A percentile compares a stretch with the other conserved stretches of the same genome.
phyloP scores from a whole-genome alignment of 2,329 filamentous ascomycete species.

The Rhexocercosporidium sp. region DNA sequence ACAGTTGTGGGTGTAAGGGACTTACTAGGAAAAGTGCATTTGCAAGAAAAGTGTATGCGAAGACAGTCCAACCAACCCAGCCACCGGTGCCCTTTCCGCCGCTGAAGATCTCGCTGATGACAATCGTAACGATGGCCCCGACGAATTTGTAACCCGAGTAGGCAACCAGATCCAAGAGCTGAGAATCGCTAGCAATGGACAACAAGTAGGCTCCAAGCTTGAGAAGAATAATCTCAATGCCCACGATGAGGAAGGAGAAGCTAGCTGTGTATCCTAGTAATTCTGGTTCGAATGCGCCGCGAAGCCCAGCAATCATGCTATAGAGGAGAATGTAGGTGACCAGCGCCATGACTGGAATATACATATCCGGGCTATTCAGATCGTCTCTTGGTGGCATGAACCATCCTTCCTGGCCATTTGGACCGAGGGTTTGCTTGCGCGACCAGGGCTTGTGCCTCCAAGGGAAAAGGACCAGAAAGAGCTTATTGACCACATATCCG shows the following conservation, averaged over 20 bases:
- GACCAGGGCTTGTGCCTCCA: slow-evolving; percentile 99
- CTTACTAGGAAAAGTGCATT: slow-evolving; percentile 94
- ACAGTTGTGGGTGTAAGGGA: no score
- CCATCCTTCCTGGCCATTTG: slow-evolving; percentile 72
- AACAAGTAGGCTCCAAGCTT: slow-evolving; percentile 94
- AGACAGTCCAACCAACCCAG: slow-evolving; percentile 87
- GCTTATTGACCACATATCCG: slow-evolving; percentile 92
- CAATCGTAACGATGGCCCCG: slow-evolving; percentile 88
- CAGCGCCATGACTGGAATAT: slow-evolving; percentile 97
- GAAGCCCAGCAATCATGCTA: slow-evolving; percentile 85
- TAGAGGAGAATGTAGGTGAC: slow-evolving; percentile 97
- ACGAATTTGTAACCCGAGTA: slow-evolving; percentile 99
- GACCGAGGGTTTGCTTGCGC: slow-evolving; percentile 78
- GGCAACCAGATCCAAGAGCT: slow-evolving; percentile 90
- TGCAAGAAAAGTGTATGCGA: slow-evolving; percentile 88
- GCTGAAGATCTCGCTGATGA: slow-evolving; percentile 77
- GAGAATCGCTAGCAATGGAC: slow-evolving; percentile 91
- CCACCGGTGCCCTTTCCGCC: slow-evolving; percentile 82
- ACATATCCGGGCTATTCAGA: slow-evolving; percentile 98
- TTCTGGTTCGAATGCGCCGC: slow-evolving; percentile 92
- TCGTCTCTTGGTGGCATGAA: slow-evolving; percentile 94
- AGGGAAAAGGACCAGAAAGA: slow-evolving; percentile 92
- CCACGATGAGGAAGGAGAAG: slow-evolving; percentile 79
- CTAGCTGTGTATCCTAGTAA: slow-evolving; percentile 88
- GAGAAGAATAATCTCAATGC: slow-evolving; percentile 86